phyloP scores from a whole-genome alignment of 148 eudicot species.

The Heliosperma pusillum region DNA sequence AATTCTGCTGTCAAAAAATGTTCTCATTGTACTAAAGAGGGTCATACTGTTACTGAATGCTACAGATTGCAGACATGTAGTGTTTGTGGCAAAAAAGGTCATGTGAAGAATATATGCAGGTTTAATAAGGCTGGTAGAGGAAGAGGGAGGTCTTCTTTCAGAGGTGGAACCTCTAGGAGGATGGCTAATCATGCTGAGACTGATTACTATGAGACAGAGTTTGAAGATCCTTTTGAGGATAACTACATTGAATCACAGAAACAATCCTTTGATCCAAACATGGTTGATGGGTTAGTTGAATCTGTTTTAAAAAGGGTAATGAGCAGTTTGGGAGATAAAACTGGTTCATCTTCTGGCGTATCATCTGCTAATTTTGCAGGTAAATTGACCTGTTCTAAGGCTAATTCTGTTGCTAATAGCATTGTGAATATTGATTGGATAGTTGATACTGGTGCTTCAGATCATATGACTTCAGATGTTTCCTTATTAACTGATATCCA shows the following conservation, averaged over 20 bases:
- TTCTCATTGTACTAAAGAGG: background rate
- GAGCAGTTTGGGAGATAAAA: background rate
- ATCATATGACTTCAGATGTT: slow-evolving; percentile 2
- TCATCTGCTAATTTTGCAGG: background rate
- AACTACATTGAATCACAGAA: too few species aligned
- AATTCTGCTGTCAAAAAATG: background rate
- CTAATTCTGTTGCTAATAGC: background rate
- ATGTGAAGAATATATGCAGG: too few species aligned
- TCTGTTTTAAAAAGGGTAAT: background rate
- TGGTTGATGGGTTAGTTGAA: too few species aligned
- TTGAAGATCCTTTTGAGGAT: too few species aligned
- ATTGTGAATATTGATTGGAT: background rate
- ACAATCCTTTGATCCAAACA: too few species aligned
- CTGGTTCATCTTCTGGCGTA: background rate
- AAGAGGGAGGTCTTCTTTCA: too few species aligned
- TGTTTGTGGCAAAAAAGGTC: background rate
- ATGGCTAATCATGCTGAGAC: too few species aligned
- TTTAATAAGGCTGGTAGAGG: too few species aligned
- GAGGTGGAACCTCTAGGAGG: too few species aligned
- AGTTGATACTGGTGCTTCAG: background rate
- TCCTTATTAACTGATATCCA: background rate
- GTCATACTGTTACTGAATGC: background rate
- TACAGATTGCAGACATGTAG: too few species aligned
- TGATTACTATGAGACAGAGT: too few species aligned
- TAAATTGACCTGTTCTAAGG: background rate